phyloP scores from a whole-genome alignment of 495 filamentous ascomycete genomes.

The Tuber brumale region DNA sequence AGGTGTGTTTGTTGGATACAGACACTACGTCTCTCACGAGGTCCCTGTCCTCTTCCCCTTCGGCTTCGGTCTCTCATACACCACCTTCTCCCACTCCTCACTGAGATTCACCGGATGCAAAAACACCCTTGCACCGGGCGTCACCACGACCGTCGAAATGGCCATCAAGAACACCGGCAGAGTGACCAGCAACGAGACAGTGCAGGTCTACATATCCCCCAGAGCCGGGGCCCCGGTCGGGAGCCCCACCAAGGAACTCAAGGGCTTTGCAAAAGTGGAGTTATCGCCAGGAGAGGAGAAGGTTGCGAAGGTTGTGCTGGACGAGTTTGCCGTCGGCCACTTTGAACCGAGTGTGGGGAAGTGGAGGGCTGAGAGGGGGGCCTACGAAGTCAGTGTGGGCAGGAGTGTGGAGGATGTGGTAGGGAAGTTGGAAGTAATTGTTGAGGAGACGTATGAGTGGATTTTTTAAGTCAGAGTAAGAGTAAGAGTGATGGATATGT shows the following conservation, averaged over 20 bases:
- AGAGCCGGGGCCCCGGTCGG: conserved; percentile 44
- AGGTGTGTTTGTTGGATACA: conserved; percentile 59
- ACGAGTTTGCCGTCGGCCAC: conserved; percentile 52
- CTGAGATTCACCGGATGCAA: conserved; percentile 43
- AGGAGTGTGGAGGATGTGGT: conserved; percentile 46
- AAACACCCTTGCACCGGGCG: conserved; percentile 34
- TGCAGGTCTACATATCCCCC: conserved; percentile 53
- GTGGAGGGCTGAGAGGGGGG: conserved; percentile 55
- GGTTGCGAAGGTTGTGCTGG: conserved; percentile 47
- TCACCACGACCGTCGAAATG: conserved; percentile 45
- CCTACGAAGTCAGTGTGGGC: conserved; percentile 50
- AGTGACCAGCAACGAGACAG: conserved; percentile 51
- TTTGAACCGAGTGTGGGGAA: conserved; percentile 53
- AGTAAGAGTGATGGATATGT: background rate
- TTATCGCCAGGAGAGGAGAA: conserved; percentile 51
- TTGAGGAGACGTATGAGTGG: conserved; percentile 44
- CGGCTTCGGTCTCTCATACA: conserved; percentile 58
- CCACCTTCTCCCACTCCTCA: conserved; percentile 50
- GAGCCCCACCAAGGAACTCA: conserved; percentile 53
- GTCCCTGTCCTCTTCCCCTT: conserved; percentile 51
- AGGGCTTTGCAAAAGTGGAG: conserved; percentile 54
- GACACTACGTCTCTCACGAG: conserved; percentile 54
- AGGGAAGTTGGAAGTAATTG: conserved; percentile 19
- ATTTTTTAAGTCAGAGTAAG: conserved; percentile 43
- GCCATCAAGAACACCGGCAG: conserved; percentile 51